Conservation (phyloP, 192 early-diverging fungal genomes). For the Thamnidium elegans region DNA sequence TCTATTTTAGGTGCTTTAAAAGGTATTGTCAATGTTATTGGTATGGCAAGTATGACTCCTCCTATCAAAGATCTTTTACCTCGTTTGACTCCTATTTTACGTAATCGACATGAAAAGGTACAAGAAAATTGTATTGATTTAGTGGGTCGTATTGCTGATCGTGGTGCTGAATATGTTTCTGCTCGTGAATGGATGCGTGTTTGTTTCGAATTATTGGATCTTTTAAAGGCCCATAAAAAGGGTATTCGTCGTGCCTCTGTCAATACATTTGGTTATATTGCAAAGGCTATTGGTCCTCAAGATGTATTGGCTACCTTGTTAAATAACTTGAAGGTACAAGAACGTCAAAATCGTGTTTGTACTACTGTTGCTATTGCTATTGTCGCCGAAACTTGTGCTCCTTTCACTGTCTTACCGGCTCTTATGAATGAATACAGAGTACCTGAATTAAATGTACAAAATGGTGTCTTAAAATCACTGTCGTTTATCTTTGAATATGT, state of each 20-base stretch:
- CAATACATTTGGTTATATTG: slow-evolving; percentile 99
- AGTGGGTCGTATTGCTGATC: slow-evolving; percentile 98
- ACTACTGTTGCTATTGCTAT: slow-evolving; percentile 98
- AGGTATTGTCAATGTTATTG: slow-evolving; percentile 96
- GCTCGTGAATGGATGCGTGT: slow-evolving; percentile 99
- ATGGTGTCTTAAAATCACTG: slow-evolving; percentile 93
- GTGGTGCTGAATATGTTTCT: slow-evolving; percentile 93
- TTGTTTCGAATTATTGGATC: slow-evolving; percentile 96
- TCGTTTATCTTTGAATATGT: slow-evolving; percentile 99
- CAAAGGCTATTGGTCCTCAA: slow-evolving; percentile 98
- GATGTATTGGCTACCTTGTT: slow-evolving; percentile 97
- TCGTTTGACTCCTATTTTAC: slow-evolving; percentile 95
- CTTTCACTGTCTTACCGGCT: slow-evolving; percentile 96
- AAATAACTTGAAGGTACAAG: slow-evolving; percentile 98
- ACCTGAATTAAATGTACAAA: slow-evolving; percentile 99
- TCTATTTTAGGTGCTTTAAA: slow-evolving; percentile 90
- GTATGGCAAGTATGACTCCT: slow-evolving; percentile 97
- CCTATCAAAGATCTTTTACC: slow-evolving; percentile 97
- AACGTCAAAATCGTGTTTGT: slow-evolving; percentile 98
- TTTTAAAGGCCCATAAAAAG: slow-evolving; percentile 95
- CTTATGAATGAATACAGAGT: slow-evolving; percentile 99
- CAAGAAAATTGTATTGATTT: slow-evolving; percentile 92
- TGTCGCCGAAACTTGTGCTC: slow-evolving; percentile 80
- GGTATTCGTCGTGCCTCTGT: slow-evolving; percentile 94
- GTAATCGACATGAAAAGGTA: slow-evolving; percentile 96